Evolutionary conservation across 805 yeast species (phyloP).

Genomic region (Kodamaea sagamina): DNA sequence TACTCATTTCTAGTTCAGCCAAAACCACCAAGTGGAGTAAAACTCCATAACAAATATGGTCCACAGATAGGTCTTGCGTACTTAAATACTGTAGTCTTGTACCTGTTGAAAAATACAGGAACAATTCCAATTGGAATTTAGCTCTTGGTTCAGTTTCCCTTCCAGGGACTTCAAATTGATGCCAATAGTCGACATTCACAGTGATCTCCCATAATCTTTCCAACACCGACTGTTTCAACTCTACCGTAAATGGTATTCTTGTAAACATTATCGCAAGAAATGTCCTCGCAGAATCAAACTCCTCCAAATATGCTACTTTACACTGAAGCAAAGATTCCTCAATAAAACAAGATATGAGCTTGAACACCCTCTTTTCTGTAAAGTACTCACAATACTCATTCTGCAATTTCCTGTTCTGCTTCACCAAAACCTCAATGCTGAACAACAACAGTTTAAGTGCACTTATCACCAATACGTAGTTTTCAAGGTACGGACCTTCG

Average conservation of each 20-base stretch:
- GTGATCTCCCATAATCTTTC: not conserved
- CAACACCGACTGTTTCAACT: not conserved
- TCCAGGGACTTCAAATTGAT: not conserved
- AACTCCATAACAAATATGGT: not conserved
- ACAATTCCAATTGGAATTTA: constrained; percentile 1
- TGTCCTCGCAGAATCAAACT: not conserved
- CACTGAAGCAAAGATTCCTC: not conserved
- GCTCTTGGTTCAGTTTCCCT: constrained; percentile 4
- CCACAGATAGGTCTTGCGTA: not conserved
- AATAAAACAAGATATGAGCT: not conserved
- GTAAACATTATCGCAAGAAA: not conserved
- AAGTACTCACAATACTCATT: constrained; percentile 4
- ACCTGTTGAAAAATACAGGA: not conserved
- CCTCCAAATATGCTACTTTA: not conserved
- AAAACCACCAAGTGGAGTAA: not conserved
- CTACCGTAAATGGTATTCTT: not conserved
- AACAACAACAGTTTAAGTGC: not conserved
- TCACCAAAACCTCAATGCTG: not conserved
- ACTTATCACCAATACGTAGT: not conserved
- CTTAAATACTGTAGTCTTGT: not conserved
- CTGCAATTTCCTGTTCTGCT: not conserved
- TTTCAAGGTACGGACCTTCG: constrained; percentile 9
- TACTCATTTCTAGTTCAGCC: not conserved
- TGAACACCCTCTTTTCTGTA: constrained; percentile 7
- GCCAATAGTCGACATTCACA: not conserved